Base-by-base conservation (phyloP, 2,329 filamentous ascomycete species). In the Clonostachys byssicola region DNA sequence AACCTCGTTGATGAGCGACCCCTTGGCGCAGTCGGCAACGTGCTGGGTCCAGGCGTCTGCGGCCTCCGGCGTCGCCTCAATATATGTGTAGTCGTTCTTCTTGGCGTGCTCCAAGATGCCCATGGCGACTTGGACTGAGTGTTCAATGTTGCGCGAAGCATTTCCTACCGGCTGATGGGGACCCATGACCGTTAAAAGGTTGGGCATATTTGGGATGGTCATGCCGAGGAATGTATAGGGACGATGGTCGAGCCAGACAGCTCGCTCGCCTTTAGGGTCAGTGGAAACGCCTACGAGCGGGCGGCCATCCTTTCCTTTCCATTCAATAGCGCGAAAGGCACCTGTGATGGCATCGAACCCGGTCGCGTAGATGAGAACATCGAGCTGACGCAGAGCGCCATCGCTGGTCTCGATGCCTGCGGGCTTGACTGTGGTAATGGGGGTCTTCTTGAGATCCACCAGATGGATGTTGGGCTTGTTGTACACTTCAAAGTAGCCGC, bases 401-500 rank as follows among this genome's bases (percentile, higher is more conserved):
- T 72, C 66, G 2, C 60, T 46, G 2, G 67, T 63, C 14, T 57
- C 49, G 43, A 79, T 67, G 1, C 74, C 74, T 0, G 51, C 62
- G 4, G 58, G 55, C 0, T 62, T 68, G 23, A 77, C 65, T 9
- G 60, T 54, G 5, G 56, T 56, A 47, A 80, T 75, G 0, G 69
- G 63, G 4, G 66, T 69, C 9, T 63, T 54, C 12, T 68, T 72
- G 14, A 77, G 52, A 42, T 73, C 62, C 2, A 80, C 72, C 13
- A 77, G 54, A 41, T 73, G 60, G 3, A 79, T 72, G 34, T 74
- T 70, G 1, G 63, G 57, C 16, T 64, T 64, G 50, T 77, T 70
- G 46, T 73, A 67, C 4, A 68, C 62, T 49, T 80, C 76, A 51
- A 72, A 80, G 54, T 75, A 79, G 39, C 64, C 60, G 34, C 71